phyloP scores from a whole-genome alignment of 2,329 filamentous ascomycete species.

The Monosporascus sp. region DNA sequence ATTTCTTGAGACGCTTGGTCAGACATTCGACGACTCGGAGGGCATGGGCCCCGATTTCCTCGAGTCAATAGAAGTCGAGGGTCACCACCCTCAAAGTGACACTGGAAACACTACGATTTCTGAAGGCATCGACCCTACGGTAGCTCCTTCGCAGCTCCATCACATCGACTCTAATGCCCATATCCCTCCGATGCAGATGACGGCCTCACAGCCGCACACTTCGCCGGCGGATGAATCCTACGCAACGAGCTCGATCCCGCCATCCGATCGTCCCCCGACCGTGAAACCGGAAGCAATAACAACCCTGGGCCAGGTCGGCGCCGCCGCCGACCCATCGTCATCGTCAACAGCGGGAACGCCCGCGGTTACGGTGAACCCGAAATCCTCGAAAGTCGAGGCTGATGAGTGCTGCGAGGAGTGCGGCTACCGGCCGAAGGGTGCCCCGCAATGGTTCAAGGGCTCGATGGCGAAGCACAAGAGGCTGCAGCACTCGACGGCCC shows the following conservation, averaged over 20 bases:
- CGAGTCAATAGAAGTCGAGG: slow-evolving; percentile 1
- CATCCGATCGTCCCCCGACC: slow-evolving; percentile 10
- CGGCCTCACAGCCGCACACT: slow-evolving; percentile 5
- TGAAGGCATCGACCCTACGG: slow-evolving; percentile 1
- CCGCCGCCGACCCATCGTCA: too few species aligned
- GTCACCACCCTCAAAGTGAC: neutral
- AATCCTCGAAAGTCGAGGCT: slow-evolving; percentile 34
- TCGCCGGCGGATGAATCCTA: slow-evolving; percentile 15
- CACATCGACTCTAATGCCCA: slow-evolving; percentile 7
- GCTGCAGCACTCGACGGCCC: slow-evolving; percentile 44
- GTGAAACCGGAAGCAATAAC: neutral
- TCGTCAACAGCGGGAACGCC: too few species aligned
- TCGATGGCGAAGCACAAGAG: slow-evolving; percentile 56
- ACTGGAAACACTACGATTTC: neutral
- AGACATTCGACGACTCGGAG: slow-evolving; percentile 8
- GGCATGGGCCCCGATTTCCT: slow-evolving; percentile 7
- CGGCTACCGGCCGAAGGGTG: slow-evolving; percentile 50
- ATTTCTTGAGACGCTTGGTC: slow-evolving; percentile 16
- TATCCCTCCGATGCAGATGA: slow-evolving; percentile 6
- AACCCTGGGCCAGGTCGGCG: too few species aligned
- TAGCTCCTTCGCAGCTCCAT: slow-evolving; percentile 11
- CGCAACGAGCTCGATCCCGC: slow-evolving; percentile 9
- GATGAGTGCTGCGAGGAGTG: slow-evolving; percentile 46
- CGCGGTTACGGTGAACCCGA: slow-evolving; percentile 5
- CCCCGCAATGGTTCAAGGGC: slow-evolving; percentile 53